phyloP scores from a whole-genome alignment of 129 eudicot genomes.

The Sambucus nigra region DNA sequence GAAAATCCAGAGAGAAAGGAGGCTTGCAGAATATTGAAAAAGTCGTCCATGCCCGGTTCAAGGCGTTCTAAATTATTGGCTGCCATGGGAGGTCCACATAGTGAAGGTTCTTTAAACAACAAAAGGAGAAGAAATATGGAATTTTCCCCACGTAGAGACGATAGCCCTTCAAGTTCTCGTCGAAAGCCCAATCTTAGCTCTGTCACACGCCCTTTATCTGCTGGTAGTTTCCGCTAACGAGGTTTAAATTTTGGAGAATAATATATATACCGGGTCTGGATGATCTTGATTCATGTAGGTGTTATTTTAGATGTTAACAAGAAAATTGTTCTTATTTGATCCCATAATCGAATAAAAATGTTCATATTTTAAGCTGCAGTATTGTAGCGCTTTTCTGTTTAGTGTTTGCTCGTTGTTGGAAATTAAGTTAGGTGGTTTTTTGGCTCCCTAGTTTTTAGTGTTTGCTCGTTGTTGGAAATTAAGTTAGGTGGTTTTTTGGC shows the following conservation, averaged over 20 bases:
- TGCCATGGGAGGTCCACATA: conserved; percentile 21
- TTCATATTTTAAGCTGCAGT: no score
- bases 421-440: neutral
- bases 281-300: neutral
- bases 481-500: neutral
- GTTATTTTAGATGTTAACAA: no score
- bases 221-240: conserved; percentile 25
- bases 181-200: neutral
- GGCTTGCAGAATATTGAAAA: conserved; percentile 35
- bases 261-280: neutral
- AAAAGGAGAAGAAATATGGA: conserved; percentile 27
- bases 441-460: neutral
- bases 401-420: no score
- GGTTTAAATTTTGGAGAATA: conserved; percentile 1
- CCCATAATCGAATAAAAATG: no score
- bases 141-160: conserved; percentile 5
- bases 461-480: no score
- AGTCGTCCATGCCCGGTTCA: conserved; percentile 27
- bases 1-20: conserved; percentile 25
- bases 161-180: neutral
- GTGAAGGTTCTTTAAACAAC: conserved; percentile 26
- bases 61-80: conserved; percentile 34
- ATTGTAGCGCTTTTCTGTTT: no score
- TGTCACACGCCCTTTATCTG: conserved; percentile 23
- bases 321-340: neutral